Evolutionary conservation across 1,284 basidiomycete genomes (phyloP).

Genomic region (Phenoliferia sp.): DNA sequence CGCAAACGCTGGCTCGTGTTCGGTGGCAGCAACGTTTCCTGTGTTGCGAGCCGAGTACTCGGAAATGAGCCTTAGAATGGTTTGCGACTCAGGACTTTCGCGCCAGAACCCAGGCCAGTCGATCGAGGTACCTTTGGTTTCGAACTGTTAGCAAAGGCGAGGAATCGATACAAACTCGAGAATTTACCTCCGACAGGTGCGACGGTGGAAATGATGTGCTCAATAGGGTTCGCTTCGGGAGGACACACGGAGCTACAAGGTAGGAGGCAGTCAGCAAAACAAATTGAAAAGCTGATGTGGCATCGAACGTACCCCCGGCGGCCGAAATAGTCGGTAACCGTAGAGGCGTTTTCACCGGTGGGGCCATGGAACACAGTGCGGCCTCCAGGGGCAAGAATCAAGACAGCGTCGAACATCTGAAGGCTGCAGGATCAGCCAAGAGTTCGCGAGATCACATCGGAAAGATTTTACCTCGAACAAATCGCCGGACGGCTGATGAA

Average conservation of each 20-base stretch:
- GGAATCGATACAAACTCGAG: not conserved
- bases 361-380: conserved; percentile 30
- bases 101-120: conserved; percentile 11
- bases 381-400: conserved; percentile 32
- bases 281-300: not conserved
- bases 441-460: not conserved
- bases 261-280: not conserved
- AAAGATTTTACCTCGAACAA: conserved; percentile 14
- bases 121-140: not conserved
- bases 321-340: conserved; percentile 53
- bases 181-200: conserved; percentile 1
- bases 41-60: not conserved
- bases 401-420: conserved; percentile 33
- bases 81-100: not conserved
- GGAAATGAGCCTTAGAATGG: not conserved
- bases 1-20: not conserved
- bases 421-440: not conserved
- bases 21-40: not conserved
- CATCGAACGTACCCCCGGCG: conserved; percentile 33
- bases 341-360: conserved; percentile 44
- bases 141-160: not conserved
- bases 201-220: conserved; percentile 17
- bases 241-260: conserved; percentile 41
- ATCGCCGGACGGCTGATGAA: conserved; percentile 41
- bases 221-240: conserved; percentile 27